Evolutionary conservation across 73 alveolate genomes (phyloP).

Genomic region (Paramecium primaurelia): DNA sequence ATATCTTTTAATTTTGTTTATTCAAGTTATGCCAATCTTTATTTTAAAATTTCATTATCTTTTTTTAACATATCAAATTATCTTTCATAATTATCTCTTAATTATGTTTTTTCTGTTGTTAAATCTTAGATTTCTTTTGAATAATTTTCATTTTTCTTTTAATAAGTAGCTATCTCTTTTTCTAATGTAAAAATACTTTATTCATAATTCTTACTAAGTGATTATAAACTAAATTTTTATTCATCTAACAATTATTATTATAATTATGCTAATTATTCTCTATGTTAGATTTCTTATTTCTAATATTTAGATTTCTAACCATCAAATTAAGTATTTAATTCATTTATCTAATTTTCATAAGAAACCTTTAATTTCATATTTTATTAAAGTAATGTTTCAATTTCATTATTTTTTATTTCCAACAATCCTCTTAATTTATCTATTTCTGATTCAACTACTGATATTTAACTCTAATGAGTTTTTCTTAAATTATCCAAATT

Average conservation of each 20-base stretch:
- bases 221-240: not conserved
- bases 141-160: not conserved
- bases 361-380: not conserved
- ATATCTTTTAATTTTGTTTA: not conserved
- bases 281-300: not conserved
- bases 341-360: not conserved
- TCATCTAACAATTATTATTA: not conserved
- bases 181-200: not conserved
- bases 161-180: not conserved
- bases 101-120: not conserved
- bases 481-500: slow-evolving; percentile 19
- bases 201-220: not conserved
- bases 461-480: not conserved
- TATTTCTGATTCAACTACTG: slow-evolving; percentile 29
- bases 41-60: not conserved
- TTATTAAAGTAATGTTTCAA: not conserved
- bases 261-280: not conserved
- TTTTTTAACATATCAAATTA: not conserved
- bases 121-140: not conserved
- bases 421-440: slow-evolving; percentile 29
- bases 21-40: not conserved
- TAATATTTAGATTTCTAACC: not conserved
- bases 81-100: not conserved
- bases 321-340: not conserved
- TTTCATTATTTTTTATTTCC: slow-evolving; percentile 25